Percentiles rank a stretch among this genome's conserved stretches.
phyloP scores from a whole-genome alignment of 768 basidiomycete species.

The Suillus fuscotomentosus region DNA sequence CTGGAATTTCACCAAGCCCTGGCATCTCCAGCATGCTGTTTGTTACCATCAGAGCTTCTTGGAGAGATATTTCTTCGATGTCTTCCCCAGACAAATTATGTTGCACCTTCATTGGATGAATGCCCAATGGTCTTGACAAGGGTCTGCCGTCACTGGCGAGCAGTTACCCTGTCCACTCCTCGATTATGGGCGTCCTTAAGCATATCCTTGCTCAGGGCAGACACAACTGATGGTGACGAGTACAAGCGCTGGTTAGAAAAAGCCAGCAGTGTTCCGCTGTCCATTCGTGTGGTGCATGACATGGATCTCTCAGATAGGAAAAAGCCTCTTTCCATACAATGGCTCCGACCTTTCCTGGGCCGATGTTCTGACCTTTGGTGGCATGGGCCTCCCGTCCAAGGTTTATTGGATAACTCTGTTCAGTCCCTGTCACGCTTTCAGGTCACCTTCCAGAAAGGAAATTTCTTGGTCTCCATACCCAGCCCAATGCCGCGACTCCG shows the following conservation, averaged over 20 bases:
- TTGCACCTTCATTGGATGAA: conserved; percentile 18
- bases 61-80: conserved; percentile 30
- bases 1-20: conserved; percentile 24
- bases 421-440: conserved; percentile 20
- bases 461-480: conserved; percentile 16
- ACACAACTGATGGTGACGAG: conserved; percentile 13
- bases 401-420: conserved; percentile 10
- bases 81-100: conserved; percentile 23
- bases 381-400: conserved; percentile 27
- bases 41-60: conserved; percentile 28
- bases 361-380: conserved; percentile 30
- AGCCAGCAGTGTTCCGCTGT: conserved; percentile 26
- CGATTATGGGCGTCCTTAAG: conserved; percentile 31
- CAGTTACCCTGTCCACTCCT: conserved; percentile 29
- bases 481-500: conserved; percentile 16
- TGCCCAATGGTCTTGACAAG: conserved; percentile 26
- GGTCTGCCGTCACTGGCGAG: conserved; percentile 31
- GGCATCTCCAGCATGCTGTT: conserved; percentile 14
- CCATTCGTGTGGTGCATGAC: conserved; percentile 27
- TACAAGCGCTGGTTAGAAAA: conserved; percentile 27
- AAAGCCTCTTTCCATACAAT: conserved; percentile 9
- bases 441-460: conserved; percentile 18
- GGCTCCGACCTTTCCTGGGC: conserved; percentile 23
- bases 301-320: conserved; percentile 13
- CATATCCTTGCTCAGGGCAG: conserved; percentile 16